Percentiles rank a stretch among this genome's conserved stretches.
These are phyloP conservation scores for Crotalaria pallida DNA, from an alignment of 306 rosid genomes.

Conservation along the genomic window DNA sequence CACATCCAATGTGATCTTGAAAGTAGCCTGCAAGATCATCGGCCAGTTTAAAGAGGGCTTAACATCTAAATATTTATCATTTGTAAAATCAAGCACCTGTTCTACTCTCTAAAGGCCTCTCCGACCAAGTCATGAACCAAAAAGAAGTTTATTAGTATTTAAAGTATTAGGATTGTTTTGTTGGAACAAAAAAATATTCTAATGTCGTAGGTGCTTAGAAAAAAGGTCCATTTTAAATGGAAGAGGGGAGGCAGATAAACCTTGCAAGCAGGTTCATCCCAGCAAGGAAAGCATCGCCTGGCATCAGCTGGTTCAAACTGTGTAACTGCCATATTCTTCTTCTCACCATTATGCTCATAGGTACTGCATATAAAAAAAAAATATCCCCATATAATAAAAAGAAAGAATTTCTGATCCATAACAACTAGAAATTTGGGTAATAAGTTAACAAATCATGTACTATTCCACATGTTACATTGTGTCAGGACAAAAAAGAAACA, in stretches of 20 bases:
- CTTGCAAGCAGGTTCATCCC: constrained; percentile 99
- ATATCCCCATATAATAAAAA: not conserved
- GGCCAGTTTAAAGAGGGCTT: not conserved
- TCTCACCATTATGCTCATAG: constrained; percentile 72
- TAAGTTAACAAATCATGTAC: not conserved
- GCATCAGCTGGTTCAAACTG: constrained; percentile 99
- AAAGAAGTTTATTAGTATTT: constrained; percentile 11
- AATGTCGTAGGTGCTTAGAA: not conserved
- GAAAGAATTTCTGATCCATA: not conserved
- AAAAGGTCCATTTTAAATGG: no score
- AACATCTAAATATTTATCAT: constrained; percentile 19
- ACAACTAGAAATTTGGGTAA: not conserved
- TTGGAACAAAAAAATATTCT: constrained; percentile 4
- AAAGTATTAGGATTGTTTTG: not conserved
- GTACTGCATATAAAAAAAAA: constrained; percentile 43
- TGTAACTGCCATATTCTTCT: constrained; percentile 93
- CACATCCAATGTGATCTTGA: constrained; percentile 83
- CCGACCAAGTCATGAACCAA: constrained; percentile 15
- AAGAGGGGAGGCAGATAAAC: constrained; percentile 31
- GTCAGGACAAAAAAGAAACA: not conserved
- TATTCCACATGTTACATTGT: not conserved
- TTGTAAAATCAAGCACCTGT: not conserved
- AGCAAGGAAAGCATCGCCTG: constrained; percentile 93
- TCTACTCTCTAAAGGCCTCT: not conserved
- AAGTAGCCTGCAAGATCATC: constrained; percentile 67